Evolutionary conservation across 495 filamentous ascomycete species (phyloP).

Genomic region (Patellaria atrata): DNA sequence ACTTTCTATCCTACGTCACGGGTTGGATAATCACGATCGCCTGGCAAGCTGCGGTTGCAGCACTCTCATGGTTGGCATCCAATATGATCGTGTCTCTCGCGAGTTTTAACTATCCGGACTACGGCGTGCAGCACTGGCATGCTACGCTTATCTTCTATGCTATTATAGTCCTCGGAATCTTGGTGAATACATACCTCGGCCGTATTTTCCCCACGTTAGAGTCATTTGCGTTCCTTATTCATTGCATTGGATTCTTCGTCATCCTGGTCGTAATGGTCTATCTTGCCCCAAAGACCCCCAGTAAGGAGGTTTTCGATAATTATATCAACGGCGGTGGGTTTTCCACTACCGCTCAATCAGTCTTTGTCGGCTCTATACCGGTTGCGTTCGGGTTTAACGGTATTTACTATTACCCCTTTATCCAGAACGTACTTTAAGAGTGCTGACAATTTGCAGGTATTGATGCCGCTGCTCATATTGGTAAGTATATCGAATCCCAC

Average conservation of each 20-base stretch:
- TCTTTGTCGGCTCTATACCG: constrained; percentile 4
- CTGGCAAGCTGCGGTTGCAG: constrained; percentile 7
- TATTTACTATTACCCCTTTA: too few species aligned
- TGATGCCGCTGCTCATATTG: constrained; percentile 11
- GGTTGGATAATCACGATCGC: constrained; percentile 11
- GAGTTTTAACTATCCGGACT: constrained; percentile 5
- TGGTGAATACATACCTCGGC: constrained; percentile 6
- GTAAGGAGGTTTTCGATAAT: constrained; percentile 1
- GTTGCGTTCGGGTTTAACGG: constrained; percentile 3
- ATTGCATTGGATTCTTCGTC: constrained; percentile 12
- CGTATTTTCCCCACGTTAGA: constrained; percentile 5
- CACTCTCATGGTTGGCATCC: not conserved
- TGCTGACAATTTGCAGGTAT: not conserved
- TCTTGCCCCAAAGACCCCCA: constrained; percentile 5
- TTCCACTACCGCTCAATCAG: constrained; percentile 1
- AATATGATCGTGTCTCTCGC: constrained; percentile 3
- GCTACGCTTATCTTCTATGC: constrained; percentile 7
- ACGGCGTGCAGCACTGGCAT: constrained; percentile 6
- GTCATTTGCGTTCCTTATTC: constrained; percentile 3
- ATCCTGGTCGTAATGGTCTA: constrained; percentile 9
- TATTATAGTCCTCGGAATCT: constrained; percentile 1
- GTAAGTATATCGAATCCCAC: constrained; percentile 6
- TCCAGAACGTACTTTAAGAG: too few species aligned
- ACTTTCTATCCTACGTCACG: constrained; percentile 10
- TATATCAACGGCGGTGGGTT: constrained; percentile 9